These are phyloP conservation scores for Tylopilus felleus DNA, from an alignment of 768 basidiomycete species.

Conservation along the genomic window DNA sequence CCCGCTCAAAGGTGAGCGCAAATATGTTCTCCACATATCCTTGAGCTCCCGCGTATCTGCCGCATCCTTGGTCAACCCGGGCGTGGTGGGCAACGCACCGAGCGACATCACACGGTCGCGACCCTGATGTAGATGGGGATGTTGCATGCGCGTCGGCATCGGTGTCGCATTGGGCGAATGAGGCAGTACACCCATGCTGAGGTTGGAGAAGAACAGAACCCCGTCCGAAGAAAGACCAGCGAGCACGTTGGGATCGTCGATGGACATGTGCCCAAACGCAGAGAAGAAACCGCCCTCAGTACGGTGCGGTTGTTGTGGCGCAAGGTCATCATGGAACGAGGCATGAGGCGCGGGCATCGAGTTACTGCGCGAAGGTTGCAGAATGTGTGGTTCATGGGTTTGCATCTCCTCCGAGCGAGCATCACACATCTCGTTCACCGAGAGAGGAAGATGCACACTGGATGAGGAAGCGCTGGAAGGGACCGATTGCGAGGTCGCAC, in stretches of 20 bases:
- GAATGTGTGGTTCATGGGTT: constrained; percentile 7
- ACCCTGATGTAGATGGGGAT: constrained; percentile 14
- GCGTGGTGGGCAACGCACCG: constrained; percentile 33
- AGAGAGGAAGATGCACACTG: constrained; percentile 47
- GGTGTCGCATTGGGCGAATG: constrained; percentile 48
- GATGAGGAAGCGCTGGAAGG: constrained; percentile 57
- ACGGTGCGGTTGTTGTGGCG: constrained; percentile 13
- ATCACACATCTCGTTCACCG: constrained; percentile 28
- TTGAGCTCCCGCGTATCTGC: constrained; percentile 49
- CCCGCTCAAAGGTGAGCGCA: constrained; percentile 60
- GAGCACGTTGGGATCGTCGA: constrained; percentile 70
- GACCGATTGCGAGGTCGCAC: constrained; percentile 40
- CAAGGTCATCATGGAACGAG: neutral
- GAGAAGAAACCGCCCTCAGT: constrained; percentile 48
- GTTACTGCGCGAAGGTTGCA: constrained; percentile 18
- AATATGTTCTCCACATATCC: constrained; percentile 73
- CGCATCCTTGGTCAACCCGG: constrained; percentile 32
- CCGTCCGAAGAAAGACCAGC: constrained; percentile 57
- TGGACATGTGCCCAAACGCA: constrained; percentile 72
- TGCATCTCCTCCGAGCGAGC: constrained; percentile 29
- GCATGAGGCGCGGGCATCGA: constrained; percentile 16
- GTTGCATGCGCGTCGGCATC: constrained; percentile 36
- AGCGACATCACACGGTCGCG: constrained; percentile 26
- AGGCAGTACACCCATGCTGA: constrained; percentile 25
- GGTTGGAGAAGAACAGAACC: constrained; percentile 57